Conservation (phyloP, 2,329 filamentous ascomycete species). For the Hypocreales sp. region DNA sequence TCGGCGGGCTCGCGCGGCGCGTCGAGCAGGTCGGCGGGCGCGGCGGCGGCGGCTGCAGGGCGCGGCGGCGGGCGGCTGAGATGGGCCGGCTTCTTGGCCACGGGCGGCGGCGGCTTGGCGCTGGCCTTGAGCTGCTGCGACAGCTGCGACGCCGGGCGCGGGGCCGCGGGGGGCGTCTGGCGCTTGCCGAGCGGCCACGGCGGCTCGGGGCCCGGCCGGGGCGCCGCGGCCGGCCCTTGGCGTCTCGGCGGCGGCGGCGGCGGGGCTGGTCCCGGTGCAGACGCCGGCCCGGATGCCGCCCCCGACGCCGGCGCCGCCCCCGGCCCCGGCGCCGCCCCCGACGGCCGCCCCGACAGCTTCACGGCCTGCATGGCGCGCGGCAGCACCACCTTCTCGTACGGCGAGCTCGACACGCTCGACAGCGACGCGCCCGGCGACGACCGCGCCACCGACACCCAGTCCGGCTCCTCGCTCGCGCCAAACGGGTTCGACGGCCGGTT, state of each 20-base stretch:
- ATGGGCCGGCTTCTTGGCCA: conserved; percentile 49
- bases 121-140: conserved; percentile 15
- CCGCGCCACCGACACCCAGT: conserved; percentile 61
- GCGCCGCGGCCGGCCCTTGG: conserved; percentile 18
- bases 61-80: conserved; percentile 19
- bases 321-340: too few species aligned
- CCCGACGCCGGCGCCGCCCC: too few species aligned
- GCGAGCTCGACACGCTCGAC: conserved; percentile 42
- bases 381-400: conserved; percentile 41
- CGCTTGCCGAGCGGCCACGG: conserved; percentile 29
- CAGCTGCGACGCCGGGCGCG: conserved; percentile 8
- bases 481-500: conserved; percentile 72
- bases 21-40: conserved; percentile 19
- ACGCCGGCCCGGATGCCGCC: conserved; percentile 3
- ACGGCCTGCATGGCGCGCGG: too few species aligned
- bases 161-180: conserved; percentile 18
- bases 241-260: conserved; percentile 29
- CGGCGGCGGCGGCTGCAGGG: conserved; percentile 5
- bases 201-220: conserved; percentile 12
- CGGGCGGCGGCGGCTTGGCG: conserved; percentile 32
- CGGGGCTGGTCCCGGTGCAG: conserved; percentile 12
- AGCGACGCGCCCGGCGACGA: conserved; percentile 36
- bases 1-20: conserved; percentile 29
- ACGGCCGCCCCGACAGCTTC: too few species aligned
- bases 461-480: conserved; percentile 53